Base-by-base conservation (phyloP, 2,329 filamentous ascomycete species). In the Xylaria sp. region DNA sequence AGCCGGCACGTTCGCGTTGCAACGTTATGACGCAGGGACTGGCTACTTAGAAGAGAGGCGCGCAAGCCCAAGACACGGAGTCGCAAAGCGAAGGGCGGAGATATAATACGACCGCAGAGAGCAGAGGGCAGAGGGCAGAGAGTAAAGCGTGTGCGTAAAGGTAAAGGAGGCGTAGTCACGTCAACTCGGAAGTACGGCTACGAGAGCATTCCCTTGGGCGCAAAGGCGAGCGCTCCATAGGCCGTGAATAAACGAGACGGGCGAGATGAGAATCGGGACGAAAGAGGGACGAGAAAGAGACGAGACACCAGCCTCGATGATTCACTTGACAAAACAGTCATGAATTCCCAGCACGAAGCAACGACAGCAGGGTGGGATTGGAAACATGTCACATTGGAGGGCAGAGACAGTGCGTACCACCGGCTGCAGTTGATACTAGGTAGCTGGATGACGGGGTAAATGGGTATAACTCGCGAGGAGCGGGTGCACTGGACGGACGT, bases 351-450 rank as follows among this genome's bases (percentile, higher is more conserved):
- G 69, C 70, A 74, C 69, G 68, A 66, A 67, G 67, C 52, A 34
- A 25, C 55, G 50, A 61, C 46, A 46, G 63, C 51, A 48, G 56
- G 46, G 52, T 23, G 52, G 58, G 69, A 55, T 68, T 48, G 60
- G 39, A 41, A 69, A 76, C 73, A 72, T 73, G 73, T 76, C 75
- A 77, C 75, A 75, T 76, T 73, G 64, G 66, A 64, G 62, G 65
- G 65, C 70, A 34, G 67, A 64, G 57, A 74, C 57, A 73, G 54
- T 68, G 59, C 51, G 70, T 70, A 63, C 41, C 56, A 72, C 61
- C 57, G 52, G 37, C 28, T 15, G 44, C 28, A 31, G 46, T 20
- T 1, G 8, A 46, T n/a, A n/a, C n/a, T n/a, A n/a, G n/a, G n/a
- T n/a, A 46, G 46, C n/a, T 13, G 7, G 23, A 34, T 23, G 25